Percentiles rank a stretch among this genome's conserved stretches.
Evolutionary conservation across 2,329 filamentous ascomycete genomes (phyloP).

Genomic region (Tympanopsis confertula): DNA sequence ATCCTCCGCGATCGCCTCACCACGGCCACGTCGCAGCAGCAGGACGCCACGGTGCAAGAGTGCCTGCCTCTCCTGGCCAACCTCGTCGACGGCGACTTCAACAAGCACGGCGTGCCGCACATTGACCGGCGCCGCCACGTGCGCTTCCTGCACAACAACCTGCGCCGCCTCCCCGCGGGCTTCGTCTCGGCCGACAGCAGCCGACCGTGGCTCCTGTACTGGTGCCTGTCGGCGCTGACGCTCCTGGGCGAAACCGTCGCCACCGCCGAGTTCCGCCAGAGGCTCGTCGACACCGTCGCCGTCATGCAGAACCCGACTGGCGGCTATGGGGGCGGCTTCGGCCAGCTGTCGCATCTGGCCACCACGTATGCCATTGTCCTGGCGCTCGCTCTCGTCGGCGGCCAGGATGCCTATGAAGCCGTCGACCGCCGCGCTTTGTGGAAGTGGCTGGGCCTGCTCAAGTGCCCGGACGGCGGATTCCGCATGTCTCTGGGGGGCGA

Average conservation of each 20-base stretch:
- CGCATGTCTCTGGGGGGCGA: conserved; percentile 77
- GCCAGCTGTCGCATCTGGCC: conserved; percentile 79
- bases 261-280: conserved; percentile 48
- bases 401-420: conserved; percentile 58
- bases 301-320: conserved; percentile 74
- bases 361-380: conserved; percentile 78
- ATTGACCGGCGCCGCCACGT: conserved; percentile 56
- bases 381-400: conserved; percentile 67
- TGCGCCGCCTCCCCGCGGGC: conserved; percentile 51
- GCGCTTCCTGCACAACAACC: conserved; percentile 46
- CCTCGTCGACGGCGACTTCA: conserved; percentile 38
- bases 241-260: conserved; percentile 65
- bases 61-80: conserved; percentile 60
- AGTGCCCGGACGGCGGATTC: conserved; percentile 83
- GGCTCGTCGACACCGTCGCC: conserved; percentile 62
- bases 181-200: conserved; percentile 75
- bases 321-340: conserved; percentile 88
- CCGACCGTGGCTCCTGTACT: conserved; percentile 89
- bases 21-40: conserved; percentile 57
- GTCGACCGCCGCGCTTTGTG: conserved; percentile 79
- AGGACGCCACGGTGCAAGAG: conserved; percentile 56
- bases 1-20: conserved; percentile 52
- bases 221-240: conserved; percentile 67
- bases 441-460: conserved; percentile 78
- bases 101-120: conserved; percentile 61